These are phyloP conservation scores for Vaccinium vitisidaea DNA, from an alignment of 148 eudicot genomes.

Conservation along the genomic window DNA sequence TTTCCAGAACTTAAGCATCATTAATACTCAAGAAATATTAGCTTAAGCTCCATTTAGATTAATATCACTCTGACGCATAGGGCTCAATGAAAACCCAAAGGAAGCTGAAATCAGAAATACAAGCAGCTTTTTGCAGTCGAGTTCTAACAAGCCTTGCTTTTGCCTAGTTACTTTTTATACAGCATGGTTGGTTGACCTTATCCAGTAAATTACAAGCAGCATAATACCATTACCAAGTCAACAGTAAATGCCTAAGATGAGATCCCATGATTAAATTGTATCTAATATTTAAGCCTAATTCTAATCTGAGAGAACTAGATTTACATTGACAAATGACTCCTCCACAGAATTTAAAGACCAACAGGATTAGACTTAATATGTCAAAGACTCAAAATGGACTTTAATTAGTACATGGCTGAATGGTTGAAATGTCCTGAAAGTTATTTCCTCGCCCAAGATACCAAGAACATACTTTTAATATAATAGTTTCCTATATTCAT, in stretches of 20 bases:
- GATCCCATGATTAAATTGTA: neutral
- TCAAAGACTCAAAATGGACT: neutral
- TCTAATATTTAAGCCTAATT: neutral
- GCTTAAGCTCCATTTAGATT: neutral
- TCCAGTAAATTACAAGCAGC: neutral
- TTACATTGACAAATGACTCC: neutral
- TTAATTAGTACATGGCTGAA: neutral
- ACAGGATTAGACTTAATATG: neutral
- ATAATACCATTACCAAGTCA: neutral
- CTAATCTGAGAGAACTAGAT: neutral
- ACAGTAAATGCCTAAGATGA: neutral
- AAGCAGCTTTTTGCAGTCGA: neutral
- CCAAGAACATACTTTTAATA: neutral
- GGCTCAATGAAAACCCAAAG: neutral
- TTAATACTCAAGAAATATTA: neutral
- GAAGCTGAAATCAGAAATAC: neutral
- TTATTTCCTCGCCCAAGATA: neutral
- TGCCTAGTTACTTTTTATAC: neutral
- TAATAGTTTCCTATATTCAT: neutral
- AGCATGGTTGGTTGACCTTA: neutral
- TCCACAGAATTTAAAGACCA: neutral
- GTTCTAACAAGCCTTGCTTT: neutral
- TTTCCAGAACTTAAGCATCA: conserved; percentile 10
- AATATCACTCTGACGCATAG: neutral
- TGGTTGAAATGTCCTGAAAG: neutral